Conservation (phyloP, 2,329 filamentous ascomycete genomes). For the Cercospora canescens region DNA sequence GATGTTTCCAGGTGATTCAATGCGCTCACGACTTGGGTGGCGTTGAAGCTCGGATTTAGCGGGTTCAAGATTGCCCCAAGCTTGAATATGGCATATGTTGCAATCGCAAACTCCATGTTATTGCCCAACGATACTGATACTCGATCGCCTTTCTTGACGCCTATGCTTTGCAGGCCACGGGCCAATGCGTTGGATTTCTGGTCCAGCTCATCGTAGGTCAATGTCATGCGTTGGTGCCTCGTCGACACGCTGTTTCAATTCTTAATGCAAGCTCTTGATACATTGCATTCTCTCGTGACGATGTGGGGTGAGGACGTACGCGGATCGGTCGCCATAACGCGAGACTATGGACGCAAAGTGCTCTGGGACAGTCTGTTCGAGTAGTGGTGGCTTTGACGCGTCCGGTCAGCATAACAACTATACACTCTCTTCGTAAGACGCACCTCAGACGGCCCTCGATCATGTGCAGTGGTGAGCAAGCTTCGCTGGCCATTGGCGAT, state of each 20-base stretch:
- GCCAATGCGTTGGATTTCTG: constrained; percentile 74
- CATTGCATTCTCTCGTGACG: not conserved
- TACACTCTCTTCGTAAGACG: not conserved
- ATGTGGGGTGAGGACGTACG: constrained; percentile 43
- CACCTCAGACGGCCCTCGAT: constrained; percentile 34
- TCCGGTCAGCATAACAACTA: not conserved
- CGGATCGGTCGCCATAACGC: constrained; percentile 62
- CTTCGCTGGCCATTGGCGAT: constrained; percentile 1
- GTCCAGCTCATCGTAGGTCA: constrained; percentile 78
- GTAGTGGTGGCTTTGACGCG: constrained; percentile 61
- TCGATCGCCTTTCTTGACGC: constrained; percentile 77
- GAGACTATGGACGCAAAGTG: constrained; percentile 69
- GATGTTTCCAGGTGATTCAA: constrained; percentile 72
- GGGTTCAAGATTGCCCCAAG: constrained; percentile 91
- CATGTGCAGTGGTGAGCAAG: constrained; percentile 33
- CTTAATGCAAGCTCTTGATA: constrained; percentile 6
- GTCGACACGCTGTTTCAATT: constrained; percentile 53
- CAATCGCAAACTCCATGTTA: constrained; percentile 75
- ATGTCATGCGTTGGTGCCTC: constrained; percentile 59
- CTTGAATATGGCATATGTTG: constrained; percentile 91
- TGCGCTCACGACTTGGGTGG: constrained; percentile 73
- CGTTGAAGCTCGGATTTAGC: constrained; percentile 86
- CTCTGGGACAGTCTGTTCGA: constrained; percentile 68
- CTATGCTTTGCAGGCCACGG: constrained; percentile 64
- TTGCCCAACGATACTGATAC: constrained; percentile 88